Evolutionary conservation across 257 asterid species (phyloP).

Genomic region (Nicotiana undulata): DNA sequence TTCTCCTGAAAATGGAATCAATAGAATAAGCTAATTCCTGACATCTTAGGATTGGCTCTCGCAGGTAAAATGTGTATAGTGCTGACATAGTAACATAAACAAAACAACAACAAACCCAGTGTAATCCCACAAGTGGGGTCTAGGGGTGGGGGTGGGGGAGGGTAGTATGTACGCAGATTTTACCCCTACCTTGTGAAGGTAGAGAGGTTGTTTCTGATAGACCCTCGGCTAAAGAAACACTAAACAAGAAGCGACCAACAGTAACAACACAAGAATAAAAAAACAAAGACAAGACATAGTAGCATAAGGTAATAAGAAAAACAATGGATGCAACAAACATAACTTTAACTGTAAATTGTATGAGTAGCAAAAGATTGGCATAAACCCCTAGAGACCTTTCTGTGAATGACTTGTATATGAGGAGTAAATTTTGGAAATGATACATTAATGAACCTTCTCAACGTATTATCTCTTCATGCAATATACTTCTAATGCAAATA

Average conservation of each 20-base stretch:
- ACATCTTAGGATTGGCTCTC: background rate
- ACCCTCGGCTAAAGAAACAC: too few species aligned
- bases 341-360: background rate
- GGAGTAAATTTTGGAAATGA: background rate
- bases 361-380: background rate
- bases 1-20: constrained; percentile 32
- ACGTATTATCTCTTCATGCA: background rate
- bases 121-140: too few species aligned
- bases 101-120: too few species aligned
- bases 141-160: too few species aligned
- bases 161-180: too few species aligned
- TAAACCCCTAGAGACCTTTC: background rate
- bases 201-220: too few species aligned
- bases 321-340: background rate
- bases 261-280: too few species aligned
- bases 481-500: background rate
- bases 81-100: background rate
- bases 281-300: too few species aligned
- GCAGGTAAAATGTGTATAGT: background rate
- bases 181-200: too few species aligned
- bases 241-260: too few species aligned
- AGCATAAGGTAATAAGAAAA: background rate
- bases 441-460: background rate
- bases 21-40: constrained; percentile 3
- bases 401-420: background rate